These are phyloP conservation scores for Cercis canadensis DNA, from an alignment of 306 rosid species.

Conservation along the genomic window DNA sequence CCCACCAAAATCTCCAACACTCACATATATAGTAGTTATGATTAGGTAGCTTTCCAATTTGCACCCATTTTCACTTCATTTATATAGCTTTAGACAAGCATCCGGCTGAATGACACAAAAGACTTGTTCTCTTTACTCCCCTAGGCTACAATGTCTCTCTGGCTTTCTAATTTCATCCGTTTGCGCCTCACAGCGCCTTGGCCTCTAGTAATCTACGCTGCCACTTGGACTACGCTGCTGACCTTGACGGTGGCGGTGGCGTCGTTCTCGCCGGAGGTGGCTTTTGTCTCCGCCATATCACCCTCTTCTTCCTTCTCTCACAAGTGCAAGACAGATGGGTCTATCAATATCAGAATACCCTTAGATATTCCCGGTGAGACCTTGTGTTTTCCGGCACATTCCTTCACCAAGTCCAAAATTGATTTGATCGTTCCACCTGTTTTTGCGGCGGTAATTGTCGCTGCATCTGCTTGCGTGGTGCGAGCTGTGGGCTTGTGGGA, in stretches of 20 bases:
- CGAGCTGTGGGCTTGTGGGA: conserved; percentile 66
- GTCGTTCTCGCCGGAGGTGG: conserved; percentile 70
- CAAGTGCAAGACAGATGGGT: conserved; percentile 44
- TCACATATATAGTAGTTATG: conserved; percentile 34
- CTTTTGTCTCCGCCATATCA: conserved; percentile 67
- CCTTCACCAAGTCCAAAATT: conserved; percentile 53
- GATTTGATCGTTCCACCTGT: conserved; percentile 70
- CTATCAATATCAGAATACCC: conserved; percentile 69
- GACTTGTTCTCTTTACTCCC: not conserved
- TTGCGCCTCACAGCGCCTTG: conserved; percentile 41
- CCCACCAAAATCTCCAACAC: conserved; percentile 16
- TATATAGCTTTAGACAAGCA: not conserved
- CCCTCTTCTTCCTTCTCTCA: conserved; percentile 52
- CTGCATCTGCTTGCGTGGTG: conserved; percentile 67
- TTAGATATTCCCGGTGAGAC: conserved; percentile 68
- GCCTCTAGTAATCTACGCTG: conserved; percentile 68
- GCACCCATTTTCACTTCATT: conserved; percentile 25
- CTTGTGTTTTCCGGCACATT: conserved; percentile 62
- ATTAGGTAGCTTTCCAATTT: conserved; percentile 36
- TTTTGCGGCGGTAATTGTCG: conserved; percentile 66
- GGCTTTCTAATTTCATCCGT: conserved; percentile 44
- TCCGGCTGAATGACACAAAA: not conserved
- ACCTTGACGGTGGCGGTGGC: conserved; percentile 70
- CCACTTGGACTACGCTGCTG: conserved; percentile 60
- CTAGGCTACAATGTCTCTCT: conserved; percentile 41